phyloP scores from a whole-genome alignment of 2,329 filamentous ascomycete genomes.

The Rhinocladiella similis region DNA sequence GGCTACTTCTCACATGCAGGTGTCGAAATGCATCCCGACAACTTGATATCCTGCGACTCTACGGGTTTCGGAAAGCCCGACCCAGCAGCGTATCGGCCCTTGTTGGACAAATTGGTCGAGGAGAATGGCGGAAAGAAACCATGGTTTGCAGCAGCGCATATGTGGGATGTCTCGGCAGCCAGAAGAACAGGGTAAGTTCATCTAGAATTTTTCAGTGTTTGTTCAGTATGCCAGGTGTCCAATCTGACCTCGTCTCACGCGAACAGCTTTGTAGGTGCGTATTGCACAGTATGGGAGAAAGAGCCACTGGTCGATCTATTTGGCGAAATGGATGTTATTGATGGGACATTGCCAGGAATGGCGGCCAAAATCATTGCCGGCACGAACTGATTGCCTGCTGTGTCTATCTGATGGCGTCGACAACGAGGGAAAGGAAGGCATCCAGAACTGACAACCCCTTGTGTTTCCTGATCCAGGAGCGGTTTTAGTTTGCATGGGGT shows the following conservation, averaged over 20 bases:
- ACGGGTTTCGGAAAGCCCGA: constrained; percentile 53
- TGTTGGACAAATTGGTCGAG: constrained; percentile 43
- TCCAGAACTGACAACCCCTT: no score
- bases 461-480: no score
- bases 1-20: constrained; percentile 54
- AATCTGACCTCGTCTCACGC: not conserved
- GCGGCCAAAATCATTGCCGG: constrained; percentile 35
- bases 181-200: constrained; percentile 41
- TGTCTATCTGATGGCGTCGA: no score
- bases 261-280: constrained; percentile 50
- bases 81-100: constrained; percentile 46
- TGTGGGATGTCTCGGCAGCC: constrained; percentile 60
- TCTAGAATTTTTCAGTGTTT: not conserved
- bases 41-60: constrained; percentile 54
- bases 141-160: constrained; percentile 62
- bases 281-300: constrained; percentile 54
- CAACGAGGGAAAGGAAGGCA: not conserved
- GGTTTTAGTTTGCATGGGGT: no score
- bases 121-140: constrained; percentile 35
- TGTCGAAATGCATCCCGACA: constrained; percentile 52
- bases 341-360: constrained; percentile 50
- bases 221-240: not conserved
- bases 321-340: constrained; percentile 54
- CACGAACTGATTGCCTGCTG: not conserved
- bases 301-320: constrained; percentile 54